Conservation (phyloP, 2,329 filamentous ascomycete genomes). For the Calonectria honghensis region DNA sequence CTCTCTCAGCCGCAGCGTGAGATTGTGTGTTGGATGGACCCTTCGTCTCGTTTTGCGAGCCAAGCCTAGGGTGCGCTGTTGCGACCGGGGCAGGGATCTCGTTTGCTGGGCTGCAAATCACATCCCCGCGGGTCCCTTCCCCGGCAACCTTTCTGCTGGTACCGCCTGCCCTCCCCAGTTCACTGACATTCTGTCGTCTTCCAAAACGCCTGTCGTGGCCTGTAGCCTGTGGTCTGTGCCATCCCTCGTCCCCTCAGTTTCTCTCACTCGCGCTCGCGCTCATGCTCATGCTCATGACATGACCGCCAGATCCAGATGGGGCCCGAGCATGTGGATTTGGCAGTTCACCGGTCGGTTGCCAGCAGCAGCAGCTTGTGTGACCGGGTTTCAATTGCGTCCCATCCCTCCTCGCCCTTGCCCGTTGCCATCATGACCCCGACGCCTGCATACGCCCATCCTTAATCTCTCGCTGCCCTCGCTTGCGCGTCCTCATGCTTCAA, state of each 20-base stretch:
- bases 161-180: background rate
- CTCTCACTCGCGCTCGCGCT: background rate
- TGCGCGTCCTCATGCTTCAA: background rate
- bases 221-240: constrained; percentile 15
- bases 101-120: constrained; percentile 20
- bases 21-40: constrained; percentile 22
- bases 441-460: background rate
- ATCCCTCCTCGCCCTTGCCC: background rate
- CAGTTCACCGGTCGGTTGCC: background rate
- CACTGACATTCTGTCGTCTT: background rate
- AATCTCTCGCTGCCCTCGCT: background rate
- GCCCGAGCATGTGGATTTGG: background rate
- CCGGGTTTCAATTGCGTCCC: background rate
- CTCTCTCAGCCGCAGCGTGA: constrained; percentile 27
- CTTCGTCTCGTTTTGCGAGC: constrained; percentile 3
- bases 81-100: constrained; percentile 19
- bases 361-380: background rate
- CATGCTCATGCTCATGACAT: constrained; percentile 4
- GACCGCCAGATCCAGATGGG: constrained; percentile 9
- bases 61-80: constrained; percentile 1
- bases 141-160: constrained; percentile 15
- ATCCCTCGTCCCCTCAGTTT: constrained; percentile 18
- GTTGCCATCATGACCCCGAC: constrained; percentile 9
- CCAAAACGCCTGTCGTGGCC: constrained; percentile 2
- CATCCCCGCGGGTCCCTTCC: constrained; percentile 16